Conservation (phyloP, 495 filamentous ascomycete species). For the Penicillium herquei region DNA sequence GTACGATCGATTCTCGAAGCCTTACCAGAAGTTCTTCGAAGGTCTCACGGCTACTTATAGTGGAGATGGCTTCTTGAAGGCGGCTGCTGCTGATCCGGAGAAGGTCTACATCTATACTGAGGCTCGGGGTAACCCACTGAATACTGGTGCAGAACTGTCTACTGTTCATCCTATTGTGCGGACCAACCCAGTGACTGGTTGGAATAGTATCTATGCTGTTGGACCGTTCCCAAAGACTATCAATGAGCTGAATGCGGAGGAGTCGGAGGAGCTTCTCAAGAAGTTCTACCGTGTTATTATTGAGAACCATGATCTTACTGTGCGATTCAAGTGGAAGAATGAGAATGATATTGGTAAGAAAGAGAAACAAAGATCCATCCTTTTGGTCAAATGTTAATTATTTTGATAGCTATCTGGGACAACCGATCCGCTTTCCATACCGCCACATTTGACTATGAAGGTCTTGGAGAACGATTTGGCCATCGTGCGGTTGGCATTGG, state of each 20-base stretch:
- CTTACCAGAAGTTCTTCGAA: conserved; percentile 64
- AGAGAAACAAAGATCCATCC: background rate
- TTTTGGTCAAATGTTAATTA: background rate
- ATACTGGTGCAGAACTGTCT: conserved; percentile 57
- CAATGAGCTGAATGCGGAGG: conserved; percentile 50
- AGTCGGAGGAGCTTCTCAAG: conserved; percentile 33
- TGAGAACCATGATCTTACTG: conserved; percentile 76
- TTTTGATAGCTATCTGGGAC: conserved; percentile 65
- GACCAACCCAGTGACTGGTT: conserved; percentile 76
- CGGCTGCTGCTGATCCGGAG: conserved; percentile 40
- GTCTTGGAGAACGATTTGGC: conserved; percentile 56
- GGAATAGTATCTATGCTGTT: conserved; percentile 69
- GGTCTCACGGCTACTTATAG: conserved; percentile 61
- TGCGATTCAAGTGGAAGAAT: conserved; percentile 61
- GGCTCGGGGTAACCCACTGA: conserved; percentile 60
- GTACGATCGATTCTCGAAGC: conserved; percentile 68
- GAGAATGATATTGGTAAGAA: conserved; percentile 50
- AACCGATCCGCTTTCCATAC: conserved; percentile 68
- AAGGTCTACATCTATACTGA: conserved; percentile 52
- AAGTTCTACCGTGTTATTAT: conserved; percentile 53
- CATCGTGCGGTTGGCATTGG: conserved; percentile 60
- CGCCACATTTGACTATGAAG: conserved; percentile 70
- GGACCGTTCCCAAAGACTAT: conserved; percentile 62
- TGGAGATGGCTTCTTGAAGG: conserved; percentile 50
- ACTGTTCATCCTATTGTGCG: conserved; percentile 70